These are phyloP conservation scores for Skeletonema costatum DNA, from an alignment of 108 stramenopile genomes.

Conservation along the genomic window DNA sequence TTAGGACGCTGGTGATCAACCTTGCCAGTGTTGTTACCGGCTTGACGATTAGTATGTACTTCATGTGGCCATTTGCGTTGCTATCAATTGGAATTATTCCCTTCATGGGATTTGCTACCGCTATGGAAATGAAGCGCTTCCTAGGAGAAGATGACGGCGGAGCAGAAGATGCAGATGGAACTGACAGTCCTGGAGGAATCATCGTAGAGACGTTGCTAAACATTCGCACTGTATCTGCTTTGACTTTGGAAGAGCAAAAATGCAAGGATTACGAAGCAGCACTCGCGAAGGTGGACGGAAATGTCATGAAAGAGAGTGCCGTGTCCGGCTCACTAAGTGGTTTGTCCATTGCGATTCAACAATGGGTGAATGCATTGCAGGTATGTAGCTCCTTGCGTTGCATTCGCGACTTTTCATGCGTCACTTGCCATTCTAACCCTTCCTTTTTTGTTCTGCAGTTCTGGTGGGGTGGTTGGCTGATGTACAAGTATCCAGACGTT, in stretches of 20 bases:
- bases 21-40: conserved; percentile 48
- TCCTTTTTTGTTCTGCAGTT: conserved; percentile 45
- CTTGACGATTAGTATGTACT: conserved; percentile 10
- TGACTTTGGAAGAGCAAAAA: conserved; percentile 64
- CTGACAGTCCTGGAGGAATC: conserved; percentile 67
- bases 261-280: conserved; percentile 63
- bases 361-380: conserved; percentile 34
- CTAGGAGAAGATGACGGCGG: conserved; percentile 65
- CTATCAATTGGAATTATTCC: conserved; percentile 74
- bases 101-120: conserved; percentile 66
- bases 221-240: conserved; percentile 75
- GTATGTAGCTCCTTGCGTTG: neutral
- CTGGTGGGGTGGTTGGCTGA: conserved; percentile 77
- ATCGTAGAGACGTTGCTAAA: conserved; percentile 75
- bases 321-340: conserved; percentile 28
- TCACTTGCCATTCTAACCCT: neutral
- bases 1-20: conserved; percentile 60
- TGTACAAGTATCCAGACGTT: conserved; percentile 53
- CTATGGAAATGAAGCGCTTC: conserved; percentile 71
- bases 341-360: conserved; percentile 33
- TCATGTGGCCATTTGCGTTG: conserved; percentile 87
- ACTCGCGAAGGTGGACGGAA: conserved; percentile 39
- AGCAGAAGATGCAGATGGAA: conserved; percentile 45
- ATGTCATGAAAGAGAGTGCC: conserved; percentile 27
- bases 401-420: neutral